phyloP scores from a whole-genome alignment of 495 filamentous ascomycete genomes.

The Hypoxylon fragiforme region DNA sequence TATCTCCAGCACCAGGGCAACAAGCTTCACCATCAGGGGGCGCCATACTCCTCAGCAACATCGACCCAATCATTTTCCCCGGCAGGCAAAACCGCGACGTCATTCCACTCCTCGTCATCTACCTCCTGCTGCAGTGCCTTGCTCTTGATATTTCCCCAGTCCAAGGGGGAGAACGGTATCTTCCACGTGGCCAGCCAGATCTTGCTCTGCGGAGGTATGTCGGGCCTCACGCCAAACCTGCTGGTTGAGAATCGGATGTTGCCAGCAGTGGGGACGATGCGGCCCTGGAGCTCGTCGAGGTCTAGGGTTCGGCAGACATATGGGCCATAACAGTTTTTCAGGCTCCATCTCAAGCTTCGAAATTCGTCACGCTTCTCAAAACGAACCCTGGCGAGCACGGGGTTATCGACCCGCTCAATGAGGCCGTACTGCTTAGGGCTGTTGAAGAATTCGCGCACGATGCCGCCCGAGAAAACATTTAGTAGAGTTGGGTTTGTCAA shows the following conservation, averaged over 20 bases:
- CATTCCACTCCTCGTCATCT: slow-evolving; percentile 16
- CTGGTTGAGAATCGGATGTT: not conserved
- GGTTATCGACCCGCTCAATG: slow-evolving; percentile 39
- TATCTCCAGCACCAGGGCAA: too few relatives aligned
- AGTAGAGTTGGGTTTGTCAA: slow-evolving; percentile 63
- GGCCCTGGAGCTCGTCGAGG: not conserved
- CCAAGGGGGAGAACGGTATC: slow-evolving; percentile 1
- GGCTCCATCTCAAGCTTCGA: slow-evolving; percentile 53
- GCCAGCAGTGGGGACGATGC: not conserved
- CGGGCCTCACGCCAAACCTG: not conserved
- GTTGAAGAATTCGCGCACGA: slow-evolving; percentile 79
- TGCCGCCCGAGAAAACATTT: slow-evolving; percentile 70
- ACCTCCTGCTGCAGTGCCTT: not conserved
- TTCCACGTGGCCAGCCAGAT: not conserved
- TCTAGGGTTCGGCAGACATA: not conserved
- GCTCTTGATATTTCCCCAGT: too few relatives aligned
- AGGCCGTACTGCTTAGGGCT: slow-evolving; percentile 63
- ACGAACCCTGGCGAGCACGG: slow-evolving; percentile 49
- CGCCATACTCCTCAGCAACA: slow-evolving; percentile 8
- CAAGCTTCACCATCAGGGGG: too few relatives aligned
- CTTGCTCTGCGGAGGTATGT: not conserved
- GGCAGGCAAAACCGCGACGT: too few relatives aligned
- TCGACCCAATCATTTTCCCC: too few relatives aligned
- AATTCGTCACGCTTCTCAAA: slow-evolving; percentile 61
- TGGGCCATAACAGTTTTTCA: not conserved